A percentile compares a stretch with the other conserved stretches of the same genome.
phyloP scores from a whole-genome alignment of 1,284 basidiomycete species.

The Taiwanofungus camphoratus region DNA sequence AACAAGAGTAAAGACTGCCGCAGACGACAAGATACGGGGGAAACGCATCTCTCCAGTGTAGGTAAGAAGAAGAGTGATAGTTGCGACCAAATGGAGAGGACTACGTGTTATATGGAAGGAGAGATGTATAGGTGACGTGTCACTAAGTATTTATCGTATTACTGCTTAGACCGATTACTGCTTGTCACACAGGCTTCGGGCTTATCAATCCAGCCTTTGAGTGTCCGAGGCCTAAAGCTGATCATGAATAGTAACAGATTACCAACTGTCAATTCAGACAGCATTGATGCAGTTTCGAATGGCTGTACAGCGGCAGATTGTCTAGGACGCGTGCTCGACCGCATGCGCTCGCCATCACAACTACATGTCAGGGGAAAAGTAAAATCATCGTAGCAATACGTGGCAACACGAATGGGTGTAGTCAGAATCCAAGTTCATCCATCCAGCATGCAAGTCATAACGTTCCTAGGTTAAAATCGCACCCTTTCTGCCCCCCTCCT shows the following conservation, averaged over 20 bases:
- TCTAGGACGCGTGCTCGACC: too few species aligned
- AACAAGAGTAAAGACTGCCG: conserved; percentile 49
- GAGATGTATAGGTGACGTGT: conserved; percentile 17
- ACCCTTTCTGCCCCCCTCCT: conserved; percentile 60
- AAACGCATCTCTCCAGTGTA: conserved; percentile 52
- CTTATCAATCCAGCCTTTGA: not conserved
- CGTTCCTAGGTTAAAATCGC: conserved; percentile 57
- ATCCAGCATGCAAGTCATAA: conserved; percentile 29
- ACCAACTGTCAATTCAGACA: too few species aligned
- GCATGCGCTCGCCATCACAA: too few species aligned
- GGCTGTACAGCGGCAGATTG: too few species aligned
- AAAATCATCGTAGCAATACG: too few species aligned
- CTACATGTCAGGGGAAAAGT: too few species aligned
- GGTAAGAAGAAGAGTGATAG: conserved; percentile 14
- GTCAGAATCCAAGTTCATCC: not conserved
- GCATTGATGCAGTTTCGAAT: too few species aligned
- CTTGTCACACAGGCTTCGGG: not conserved
- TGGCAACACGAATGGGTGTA: not conserved
- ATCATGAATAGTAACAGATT: too few species aligned
- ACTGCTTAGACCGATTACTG: too few species aligned
- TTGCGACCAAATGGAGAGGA: conserved; percentile 10
- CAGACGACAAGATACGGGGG: conserved; percentile 43
- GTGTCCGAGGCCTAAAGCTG: too few species aligned
- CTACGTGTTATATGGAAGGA: conserved; percentile 15
- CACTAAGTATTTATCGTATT: conserved; percentile 9